phyloP scores from a whole-genome alignment of 2,329 filamentous ascomycete genomes.

The Botrytis cinerea region DNA sequence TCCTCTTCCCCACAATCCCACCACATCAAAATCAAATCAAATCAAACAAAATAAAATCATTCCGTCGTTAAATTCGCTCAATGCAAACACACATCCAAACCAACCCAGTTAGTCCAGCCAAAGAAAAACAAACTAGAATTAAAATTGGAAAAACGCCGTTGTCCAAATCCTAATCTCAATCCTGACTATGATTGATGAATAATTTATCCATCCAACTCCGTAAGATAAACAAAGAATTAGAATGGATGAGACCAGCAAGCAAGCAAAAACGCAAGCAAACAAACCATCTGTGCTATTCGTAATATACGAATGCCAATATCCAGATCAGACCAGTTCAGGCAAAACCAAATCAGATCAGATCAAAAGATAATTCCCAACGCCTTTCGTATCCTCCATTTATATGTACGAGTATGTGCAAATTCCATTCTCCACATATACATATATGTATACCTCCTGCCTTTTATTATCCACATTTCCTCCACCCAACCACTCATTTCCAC shows the following conservation, averaged over 20 bases:
- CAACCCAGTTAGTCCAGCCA: background rate
- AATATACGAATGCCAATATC: background rate
- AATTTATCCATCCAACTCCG: background rate
- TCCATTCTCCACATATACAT: background rate
- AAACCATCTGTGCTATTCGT: background rate
- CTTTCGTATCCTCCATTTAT: background rate
- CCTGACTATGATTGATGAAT: background rate
- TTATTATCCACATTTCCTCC: too few relatives aligned
- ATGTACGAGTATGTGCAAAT: background rate
- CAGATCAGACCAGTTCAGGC: background rate
- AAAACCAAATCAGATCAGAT: background rate
- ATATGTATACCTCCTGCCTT: background rate
- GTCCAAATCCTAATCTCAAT: background rate
- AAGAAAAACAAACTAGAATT: background rate
- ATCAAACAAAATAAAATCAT: background rate
- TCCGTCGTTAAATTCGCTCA: background rate
- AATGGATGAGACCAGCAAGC: background rate
- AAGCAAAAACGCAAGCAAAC: background rate
- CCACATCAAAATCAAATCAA: background rate
- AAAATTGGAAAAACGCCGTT: background rate
- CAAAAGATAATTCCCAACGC: background rate
- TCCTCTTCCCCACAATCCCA: too few relatives aligned
- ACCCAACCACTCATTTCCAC: background rate
- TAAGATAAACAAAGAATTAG: background rate
- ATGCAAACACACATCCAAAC: background rate